Conservation (phyloP, 2,329 filamentous ascomycete species). For the Fusarium papillatum region DNA sequence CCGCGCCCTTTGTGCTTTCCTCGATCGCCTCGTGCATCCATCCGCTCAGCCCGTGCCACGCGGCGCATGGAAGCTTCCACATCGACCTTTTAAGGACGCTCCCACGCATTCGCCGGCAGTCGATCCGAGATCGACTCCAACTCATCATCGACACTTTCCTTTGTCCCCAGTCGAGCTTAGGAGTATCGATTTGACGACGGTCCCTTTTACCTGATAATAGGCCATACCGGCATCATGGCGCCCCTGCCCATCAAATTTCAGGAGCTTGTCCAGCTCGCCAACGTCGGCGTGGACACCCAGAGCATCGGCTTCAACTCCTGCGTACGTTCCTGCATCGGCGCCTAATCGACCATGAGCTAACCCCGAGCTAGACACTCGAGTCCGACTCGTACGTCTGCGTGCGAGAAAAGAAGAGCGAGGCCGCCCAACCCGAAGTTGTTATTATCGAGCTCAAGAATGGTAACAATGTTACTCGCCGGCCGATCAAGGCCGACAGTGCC, state of each 20-base stretch:
- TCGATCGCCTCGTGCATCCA: slow-evolving; percentile 20
- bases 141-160: slow-evolving; percentile 14
- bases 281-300: slow-evolving; percentile 60
- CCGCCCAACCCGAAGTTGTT: slow-evolving; percentile 91
- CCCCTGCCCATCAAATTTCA: slow-evolving; percentile 93
- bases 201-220: slow-evolving; percentile 42
- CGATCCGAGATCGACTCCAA: slow-evolving; percentile 43
- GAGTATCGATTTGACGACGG: slow-evolving; percentile 42
- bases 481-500: slow-evolving; percentile 99
- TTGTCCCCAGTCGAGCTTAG: slow-evolving; percentile 37
- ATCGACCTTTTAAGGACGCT: slow-evolving; percentile 40
- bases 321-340: slow-evolving; percentile 63
- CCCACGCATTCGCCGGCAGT: slow-evolving; percentile 40
- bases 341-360: slow-evolving; percentile 36
- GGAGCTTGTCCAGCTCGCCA: slow-evolving; percentile 82
- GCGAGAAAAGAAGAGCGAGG: slow-evolving; percentile 91
- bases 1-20: slow-evolving; percentile 26
- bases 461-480: slow-evolving; percentile 94
- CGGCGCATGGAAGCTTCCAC: slow-evolving; percentile 56
- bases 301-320: slow-evolving; percentile 85
- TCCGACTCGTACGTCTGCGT: slow-evolving; percentile 98
- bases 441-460: slow-evolving; percentile 98
- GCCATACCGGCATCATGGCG: slow-evolving; percentile 64
- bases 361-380: slow-evolving; percentile 83
- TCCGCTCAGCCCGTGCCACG: slow-evolving; percentile 42